Conservation (phyloP, 2,329 filamentous ascomycete genomes). For the Sporothrix euskadiensis region DNA sequence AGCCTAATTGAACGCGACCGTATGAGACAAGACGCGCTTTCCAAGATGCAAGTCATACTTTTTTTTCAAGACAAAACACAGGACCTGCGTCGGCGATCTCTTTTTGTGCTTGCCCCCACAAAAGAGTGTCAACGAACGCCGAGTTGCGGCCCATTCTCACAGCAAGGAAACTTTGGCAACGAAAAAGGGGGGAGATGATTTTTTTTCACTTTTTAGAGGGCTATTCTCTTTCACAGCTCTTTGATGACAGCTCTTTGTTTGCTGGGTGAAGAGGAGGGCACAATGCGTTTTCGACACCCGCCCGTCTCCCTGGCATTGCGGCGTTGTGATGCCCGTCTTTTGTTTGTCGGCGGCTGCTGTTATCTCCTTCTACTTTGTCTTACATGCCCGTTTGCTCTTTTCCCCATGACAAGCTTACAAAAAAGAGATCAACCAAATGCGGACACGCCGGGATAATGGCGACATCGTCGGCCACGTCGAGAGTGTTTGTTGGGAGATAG, state of each 20-base stretch:
- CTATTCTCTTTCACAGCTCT: neutral
- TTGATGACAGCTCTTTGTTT: neutral
- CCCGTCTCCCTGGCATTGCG: neutral
- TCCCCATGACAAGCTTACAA: neutral
- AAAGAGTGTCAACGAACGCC: neutral
- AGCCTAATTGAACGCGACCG: neutral
- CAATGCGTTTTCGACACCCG: neutral
- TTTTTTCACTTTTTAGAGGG: neutral
- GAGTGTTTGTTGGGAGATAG: neutral
- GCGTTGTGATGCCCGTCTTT: neutral
- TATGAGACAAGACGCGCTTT: conserved; percentile 1
- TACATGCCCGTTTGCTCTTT: neutral
- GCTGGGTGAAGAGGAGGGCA: neutral
- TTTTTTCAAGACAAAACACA: neutral
- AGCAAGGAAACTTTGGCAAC: neutral
- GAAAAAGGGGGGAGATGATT: neutral
- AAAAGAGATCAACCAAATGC: neutral
- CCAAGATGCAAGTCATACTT: conserved; percentile 11
- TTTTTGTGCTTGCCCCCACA: neutral
- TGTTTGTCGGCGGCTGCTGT: neutral
- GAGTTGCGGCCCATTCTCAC: neutral
- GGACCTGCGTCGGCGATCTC: conserved; percentile 15
- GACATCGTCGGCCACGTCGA: neutral
- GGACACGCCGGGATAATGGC: conserved; percentile 3
- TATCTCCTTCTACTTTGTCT: neutral